Percentiles rank a stretch among this genome's conserved stretches.
Conservation (phyloP, 2,329 filamentous ascomycete genomes). For the Ramichloridium luteum region DNA sequence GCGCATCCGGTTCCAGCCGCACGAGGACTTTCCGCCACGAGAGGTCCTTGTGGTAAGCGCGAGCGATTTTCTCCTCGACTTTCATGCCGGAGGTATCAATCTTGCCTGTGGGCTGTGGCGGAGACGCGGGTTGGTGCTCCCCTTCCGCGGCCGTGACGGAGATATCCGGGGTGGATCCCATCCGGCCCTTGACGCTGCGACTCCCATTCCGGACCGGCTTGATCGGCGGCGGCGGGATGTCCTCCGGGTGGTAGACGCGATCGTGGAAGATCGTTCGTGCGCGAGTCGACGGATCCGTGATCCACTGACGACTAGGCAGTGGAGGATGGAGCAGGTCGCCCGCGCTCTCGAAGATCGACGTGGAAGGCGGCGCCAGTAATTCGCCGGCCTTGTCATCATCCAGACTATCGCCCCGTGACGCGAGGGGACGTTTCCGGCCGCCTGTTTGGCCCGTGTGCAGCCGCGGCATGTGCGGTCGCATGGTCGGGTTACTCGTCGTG, state of each 20-base stretch:
- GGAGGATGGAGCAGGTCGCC: slow-evolving; percentile 86
- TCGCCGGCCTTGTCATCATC: slow-evolving; percentile 29
- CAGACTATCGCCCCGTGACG: slow-evolving; percentile 39
- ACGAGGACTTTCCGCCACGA: slow-evolving; percentile 97
- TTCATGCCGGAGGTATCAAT: slow-evolving; percentile 58
- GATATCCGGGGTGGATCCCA: slow-evolving; percentile 19
- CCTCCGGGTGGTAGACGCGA: slow-evolving; percentile 81
- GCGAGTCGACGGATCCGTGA: slow-evolving; percentile 70
- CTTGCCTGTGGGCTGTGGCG: background rate
- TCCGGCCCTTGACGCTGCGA: slow-evolving; percentile 18
- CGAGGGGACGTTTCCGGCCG: slow-evolving; percentile 29
- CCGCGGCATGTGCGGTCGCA: slow-evolving; percentile 18
- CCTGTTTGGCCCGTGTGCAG: slow-evolving; percentile 9
- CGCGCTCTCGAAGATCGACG: slow-evolving; percentile 89
- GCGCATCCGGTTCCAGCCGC: slow-evolving; percentile 86
- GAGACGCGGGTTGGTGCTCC: background rate
- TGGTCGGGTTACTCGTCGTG: slow-evolving; percentile 21
- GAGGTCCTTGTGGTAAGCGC: slow-evolving; percentile 82
- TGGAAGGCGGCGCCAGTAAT: slow-evolving; percentile 60
- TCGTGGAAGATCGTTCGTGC: slow-evolving; percentile 93
- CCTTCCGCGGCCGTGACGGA: slow-evolving; percentile 3
- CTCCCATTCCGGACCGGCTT: slow-evolving; percentile 19
- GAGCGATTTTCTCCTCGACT: slow-evolving; percentile 94
- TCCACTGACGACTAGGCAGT: slow-evolving; percentile 65
- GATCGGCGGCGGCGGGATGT: slow-evolving; percentile 70